phyloP scores from a whole-genome alignment of 2,329 filamentous ascomycete genomes.

The Trichoderma sp. region DNA sequence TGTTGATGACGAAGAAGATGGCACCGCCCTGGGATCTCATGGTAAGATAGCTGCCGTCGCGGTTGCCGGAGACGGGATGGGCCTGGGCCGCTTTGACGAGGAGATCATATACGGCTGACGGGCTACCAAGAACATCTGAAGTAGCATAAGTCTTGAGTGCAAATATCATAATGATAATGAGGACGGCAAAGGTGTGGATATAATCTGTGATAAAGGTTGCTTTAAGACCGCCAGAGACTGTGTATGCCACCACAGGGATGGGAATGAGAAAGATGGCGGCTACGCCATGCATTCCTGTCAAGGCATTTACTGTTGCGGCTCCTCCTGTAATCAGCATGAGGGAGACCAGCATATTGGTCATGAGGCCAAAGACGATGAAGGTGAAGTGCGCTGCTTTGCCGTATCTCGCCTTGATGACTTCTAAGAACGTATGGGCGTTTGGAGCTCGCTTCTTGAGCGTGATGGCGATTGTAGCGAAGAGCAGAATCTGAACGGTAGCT shows the following conservation, averaged over 20 bases:
- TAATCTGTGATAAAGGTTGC: conserved; percentile 86
- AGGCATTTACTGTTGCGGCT: conserved; percentile 54
- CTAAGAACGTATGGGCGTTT: conserved; percentile 83
- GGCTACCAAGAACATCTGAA: conserved; percentile 71
- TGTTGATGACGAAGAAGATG: conserved; percentile 91
- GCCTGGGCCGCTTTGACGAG: conserved; percentile 66
- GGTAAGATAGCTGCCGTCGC: conserved; percentile 79
- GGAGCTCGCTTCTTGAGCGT: conserved; percentile 84
- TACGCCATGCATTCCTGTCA: conserved; percentile 57
- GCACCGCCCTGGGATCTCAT: conserved; percentile 73
- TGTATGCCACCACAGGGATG: conserved; percentile 64
- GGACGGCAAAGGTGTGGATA: conserved; percentile 79
- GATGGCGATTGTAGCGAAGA: conserved; percentile 89
- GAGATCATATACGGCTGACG: conserved; percentile 75
- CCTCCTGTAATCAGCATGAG: conserved; percentile 88
- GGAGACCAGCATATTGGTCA: conserved; percentile 85
- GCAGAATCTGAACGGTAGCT: conserved; percentile 83
- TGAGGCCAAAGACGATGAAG: conserved; percentile 79
- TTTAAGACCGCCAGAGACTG: conserved; percentile 77
- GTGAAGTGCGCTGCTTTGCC: conserved; percentile 70
- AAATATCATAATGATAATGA: conserved; percentile 85
- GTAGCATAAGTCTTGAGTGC: conserved; percentile 80
- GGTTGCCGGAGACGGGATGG: conserved; percentile 80
- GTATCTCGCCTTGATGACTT: conserved; percentile 81
- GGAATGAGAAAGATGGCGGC: conserved; percentile 60